Conservation (phyloP, 2,329 filamentous ascomycete species). For the Xylogone sp. region DNA sequence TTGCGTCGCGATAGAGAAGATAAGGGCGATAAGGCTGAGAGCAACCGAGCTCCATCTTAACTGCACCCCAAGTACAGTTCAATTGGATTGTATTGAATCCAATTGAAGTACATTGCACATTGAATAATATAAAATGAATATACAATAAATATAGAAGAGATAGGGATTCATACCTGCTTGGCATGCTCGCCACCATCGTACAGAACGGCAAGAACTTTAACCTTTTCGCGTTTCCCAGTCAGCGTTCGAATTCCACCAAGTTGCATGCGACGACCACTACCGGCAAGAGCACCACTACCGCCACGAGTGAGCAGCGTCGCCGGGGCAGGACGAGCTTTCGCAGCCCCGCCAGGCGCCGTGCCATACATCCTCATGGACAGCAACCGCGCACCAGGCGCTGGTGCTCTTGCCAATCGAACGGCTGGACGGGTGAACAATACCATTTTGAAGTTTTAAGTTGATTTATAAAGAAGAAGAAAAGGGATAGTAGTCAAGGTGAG, state of each 20-base stretch:
- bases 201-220: slow-evolving; percentile 90
- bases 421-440: slow-evolving; percentile 34
- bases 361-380: slow-evolving; percentile 7
- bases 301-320: too few species aligned
- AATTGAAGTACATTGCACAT: background rate
- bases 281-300: slow-evolving; percentile 13
- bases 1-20: background rate
- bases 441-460: slow-evolving; percentile 46
- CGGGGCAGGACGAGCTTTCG: slow-evolving; percentile 16
- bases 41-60: background rate
- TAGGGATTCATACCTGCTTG: slow-evolving; percentile 53
- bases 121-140: too few species aligned
- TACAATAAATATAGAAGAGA: background rate
- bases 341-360: slow-evolving; percentile 12
- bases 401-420: slow-evolving; percentile 20
- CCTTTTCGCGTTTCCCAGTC: slow-evolving; percentile 49
- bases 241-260: slow-evolving; percentile 28
- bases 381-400: slow-evolving; percentile 8
- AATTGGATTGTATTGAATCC: too few species aligned
- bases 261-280: slow-evolving; percentile 1
- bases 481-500: background rate
- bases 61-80: too few species aligned
- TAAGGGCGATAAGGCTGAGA: background rate
- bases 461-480: background rate
- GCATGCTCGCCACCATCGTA: slow-evolving; percentile 90